phyloP scores from a whole-genome alignment of 352 stramenopile genomes.

The Aphanomyces stellatus region DNA sequence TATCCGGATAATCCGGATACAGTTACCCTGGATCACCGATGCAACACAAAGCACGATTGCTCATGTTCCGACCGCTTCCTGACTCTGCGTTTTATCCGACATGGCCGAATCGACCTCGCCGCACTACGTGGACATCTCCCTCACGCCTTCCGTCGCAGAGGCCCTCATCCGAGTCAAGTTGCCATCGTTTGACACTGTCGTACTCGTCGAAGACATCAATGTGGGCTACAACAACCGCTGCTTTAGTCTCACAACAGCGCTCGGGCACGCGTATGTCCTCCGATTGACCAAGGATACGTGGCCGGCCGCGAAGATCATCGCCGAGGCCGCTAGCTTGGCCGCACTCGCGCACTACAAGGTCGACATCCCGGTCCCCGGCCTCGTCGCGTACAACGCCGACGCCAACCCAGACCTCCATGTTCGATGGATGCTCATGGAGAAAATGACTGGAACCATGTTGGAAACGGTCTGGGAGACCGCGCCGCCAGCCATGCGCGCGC shows the following conservation, averaged over 20 bases:
- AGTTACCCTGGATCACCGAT: background rate
- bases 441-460: background rate
- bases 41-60: too few species aligned
- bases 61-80: too few species aligned
- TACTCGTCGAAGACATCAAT: background rate
- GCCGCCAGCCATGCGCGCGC: background rate
- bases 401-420: background rate
- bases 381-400: background rate
- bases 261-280: background rate
- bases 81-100: too few species aligned
- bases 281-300: conserved; percentile 10
- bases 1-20: conserved; percentile 2
- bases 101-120: conserved; percentile 5
- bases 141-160: background rate
- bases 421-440: conserved; percentile 16
- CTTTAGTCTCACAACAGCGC: background rate
- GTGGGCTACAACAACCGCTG: conserved; percentile 12
- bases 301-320: conserved; percentile 11
- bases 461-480: background rate
- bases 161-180: background rate
- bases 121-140: conserved; percentile 7
- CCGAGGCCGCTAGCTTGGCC: conserved; percentile 2
- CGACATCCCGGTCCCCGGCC: conserved; percentile 3
- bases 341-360: background rate
- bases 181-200: background rate